These are phyloP conservation scores for Apocynum venetum DNA, from an alignment of 257 asterid genomes.

Conservation along the genomic window DNA sequence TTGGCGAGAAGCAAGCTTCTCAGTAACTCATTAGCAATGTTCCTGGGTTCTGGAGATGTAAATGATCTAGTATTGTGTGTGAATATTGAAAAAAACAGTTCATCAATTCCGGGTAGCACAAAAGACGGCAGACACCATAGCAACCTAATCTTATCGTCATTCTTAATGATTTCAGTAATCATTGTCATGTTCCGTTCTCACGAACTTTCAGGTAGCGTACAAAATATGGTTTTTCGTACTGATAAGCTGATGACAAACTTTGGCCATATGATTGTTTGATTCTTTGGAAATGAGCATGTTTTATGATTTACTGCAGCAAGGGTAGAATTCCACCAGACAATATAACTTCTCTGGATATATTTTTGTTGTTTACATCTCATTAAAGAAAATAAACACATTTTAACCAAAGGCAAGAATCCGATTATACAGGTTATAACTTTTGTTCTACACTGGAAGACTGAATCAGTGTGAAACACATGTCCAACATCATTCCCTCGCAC, in stretches of 20 bases:
- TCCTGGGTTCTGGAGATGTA: neutral
- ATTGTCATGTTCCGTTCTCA: neutral
- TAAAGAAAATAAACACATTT: neutral
- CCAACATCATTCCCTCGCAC: neutral
- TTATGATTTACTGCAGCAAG: conserved; percentile 13
- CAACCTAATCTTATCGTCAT: conserved; percentile 12
- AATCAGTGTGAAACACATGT: neutral
- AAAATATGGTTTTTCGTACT: neutral
- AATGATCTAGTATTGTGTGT: neutral
- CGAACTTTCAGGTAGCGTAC: neutral
- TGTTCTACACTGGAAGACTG: neutral
- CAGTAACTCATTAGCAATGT: neutral
- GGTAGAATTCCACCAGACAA: conserved; percentile 1
- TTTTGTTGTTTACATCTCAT: conserved; percentile 3
- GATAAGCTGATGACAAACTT: conserved; percentile 19
- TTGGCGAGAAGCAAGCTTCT: neutral
- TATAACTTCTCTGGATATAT: neutral
- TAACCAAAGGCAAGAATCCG: neutral
- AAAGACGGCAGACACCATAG: neutral
- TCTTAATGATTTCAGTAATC: neutral
- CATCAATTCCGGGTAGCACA: neutral
- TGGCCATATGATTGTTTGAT: conserved; percentile 6
- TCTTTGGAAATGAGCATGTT: neutral
- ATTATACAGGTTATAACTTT: neutral
- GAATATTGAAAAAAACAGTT: neutral